Conservation (phyloP, 352 stramenopile species). For the Phytophthora colocasiae region DNA sequence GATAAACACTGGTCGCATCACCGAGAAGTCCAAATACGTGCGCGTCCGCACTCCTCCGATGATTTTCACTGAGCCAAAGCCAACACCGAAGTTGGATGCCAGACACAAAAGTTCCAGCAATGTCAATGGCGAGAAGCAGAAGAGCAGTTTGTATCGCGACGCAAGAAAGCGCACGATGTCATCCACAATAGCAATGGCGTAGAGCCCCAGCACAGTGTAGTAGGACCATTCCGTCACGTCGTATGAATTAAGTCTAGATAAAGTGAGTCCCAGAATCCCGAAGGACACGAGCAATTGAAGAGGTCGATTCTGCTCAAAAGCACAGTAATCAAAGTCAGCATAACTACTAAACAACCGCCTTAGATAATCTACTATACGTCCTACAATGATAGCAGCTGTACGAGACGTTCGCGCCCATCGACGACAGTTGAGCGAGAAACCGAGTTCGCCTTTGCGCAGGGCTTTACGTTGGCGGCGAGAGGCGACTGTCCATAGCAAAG, state of each 20-base stretch:
- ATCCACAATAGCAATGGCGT: slow-evolving; percentile 67
- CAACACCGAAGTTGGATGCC: slow-evolving; percentile 78
- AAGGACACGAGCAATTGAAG: slow-evolving; percentile 81
- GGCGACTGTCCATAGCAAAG: slow-evolving; percentile 56
- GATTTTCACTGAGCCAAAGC: slow-evolving; percentile 70
- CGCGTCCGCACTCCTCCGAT: slow-evolving; percentile 63
- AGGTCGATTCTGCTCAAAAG: slow-evolving; percentile 62
- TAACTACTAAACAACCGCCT: not conserved
- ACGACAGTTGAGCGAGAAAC: slow-evolving; percentile 80
- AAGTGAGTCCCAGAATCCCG: slow-evolving; percentile 72
- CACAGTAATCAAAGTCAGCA: slow-evolving; percentile 6
- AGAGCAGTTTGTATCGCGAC: slow-evolving; percentile 81
- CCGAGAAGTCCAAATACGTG: slow-evolving; percentile 87
- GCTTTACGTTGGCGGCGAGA: slow-evolving; percentile 65
- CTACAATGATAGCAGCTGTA: slow-evolving; percentile 73
- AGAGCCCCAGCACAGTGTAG: slow-evolving; percentile 70
- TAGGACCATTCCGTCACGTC: slow-evolving; percentile 72
- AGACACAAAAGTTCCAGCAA: slow-evolving; percentile 80
- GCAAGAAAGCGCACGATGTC: slow-evolving; percentile 82
- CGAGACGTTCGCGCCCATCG: slow-evolving; percentile 83
- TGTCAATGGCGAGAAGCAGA: slow-evolving; percentile 77
- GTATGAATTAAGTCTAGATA: slow-evolving; percentile 78
- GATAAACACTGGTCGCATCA: slow-evolving; percentile 87
- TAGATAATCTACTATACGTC: not conserved
- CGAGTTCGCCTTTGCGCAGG: slow-evolving; percentile 69